phyloP scores from a whole-genome alignment of 495 filamentous ascomycete species.

The Aspergillus sclerotiicarbonarius region DNA sequence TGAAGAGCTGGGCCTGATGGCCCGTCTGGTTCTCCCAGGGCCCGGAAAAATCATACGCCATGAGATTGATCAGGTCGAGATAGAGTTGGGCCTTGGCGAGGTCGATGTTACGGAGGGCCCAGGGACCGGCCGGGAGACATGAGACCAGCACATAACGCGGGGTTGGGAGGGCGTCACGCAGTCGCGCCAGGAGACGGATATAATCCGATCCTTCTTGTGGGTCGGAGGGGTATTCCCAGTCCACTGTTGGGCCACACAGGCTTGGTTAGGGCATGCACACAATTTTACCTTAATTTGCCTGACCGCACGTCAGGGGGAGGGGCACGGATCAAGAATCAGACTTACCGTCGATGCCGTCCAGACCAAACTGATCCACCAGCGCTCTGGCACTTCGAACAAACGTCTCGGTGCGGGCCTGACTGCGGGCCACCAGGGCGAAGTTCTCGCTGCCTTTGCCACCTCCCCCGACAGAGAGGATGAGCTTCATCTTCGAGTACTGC shows the following conservation, averaged over 20 bases:
- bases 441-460: conserved; percentile 74
- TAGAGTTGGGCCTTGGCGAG: conserved; percentile 60
- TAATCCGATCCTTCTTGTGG: conserved; percentile 69
- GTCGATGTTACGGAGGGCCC: conserved; percentile 74
- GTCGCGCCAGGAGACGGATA: conserved; percentile 63
- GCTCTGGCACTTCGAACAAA: conserved; percentile 72
- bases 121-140: conserved; percentile 74
- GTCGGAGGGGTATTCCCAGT: conserved; percentile 85
- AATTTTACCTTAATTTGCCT: neutral
- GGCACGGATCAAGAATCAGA: neutral
- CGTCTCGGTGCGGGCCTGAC: conserved; percentile 57
- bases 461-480: conserved; percentile 84
- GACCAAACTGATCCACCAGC: conserved; percentile 68
- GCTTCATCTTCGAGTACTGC: conserved; percentile 70
- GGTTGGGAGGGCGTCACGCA: conserved; percentile 69
- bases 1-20: conserved; percentile 78
- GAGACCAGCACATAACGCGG: conserved; percentile 76
- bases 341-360: conserved; percentile 84
- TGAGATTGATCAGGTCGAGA: conserved; percentile 79
- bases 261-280: neutral
- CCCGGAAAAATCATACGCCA: conserved; percentile 86
- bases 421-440: conserved; percentile 71
- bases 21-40: conserved; percentile 68
- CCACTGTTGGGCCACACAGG: conserved; percentile 52
- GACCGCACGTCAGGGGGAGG: neutral